These are phyloP conservation scores for Penicillium sp. DNA, from an alignment of 2,329 filamentous ascomycete genomes.

Conservation along the genomic window DNA sequence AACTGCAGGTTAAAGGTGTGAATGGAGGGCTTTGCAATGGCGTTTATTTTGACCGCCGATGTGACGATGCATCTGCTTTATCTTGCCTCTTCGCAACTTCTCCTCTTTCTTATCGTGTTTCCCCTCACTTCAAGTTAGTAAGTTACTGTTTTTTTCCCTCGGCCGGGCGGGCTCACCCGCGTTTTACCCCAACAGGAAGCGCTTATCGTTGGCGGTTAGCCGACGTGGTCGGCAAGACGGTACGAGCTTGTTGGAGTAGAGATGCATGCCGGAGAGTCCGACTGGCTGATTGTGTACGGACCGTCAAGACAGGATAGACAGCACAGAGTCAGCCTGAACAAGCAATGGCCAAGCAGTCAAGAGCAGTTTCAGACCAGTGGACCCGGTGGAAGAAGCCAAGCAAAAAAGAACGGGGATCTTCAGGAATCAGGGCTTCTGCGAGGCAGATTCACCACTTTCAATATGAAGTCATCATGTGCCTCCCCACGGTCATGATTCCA, in stretches of 20 bases:
- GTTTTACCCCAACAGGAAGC: constrained; percentile 17
- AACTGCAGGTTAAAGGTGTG: neutral
- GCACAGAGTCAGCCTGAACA: neutral
- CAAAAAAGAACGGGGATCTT: constrained; percentile 7
- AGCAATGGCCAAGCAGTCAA: neutral
- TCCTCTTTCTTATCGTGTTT: neutral
- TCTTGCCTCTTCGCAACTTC: constrained; percentile 6
- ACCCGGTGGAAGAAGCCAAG: constrained; percentile 12
- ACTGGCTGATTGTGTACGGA: neutral
- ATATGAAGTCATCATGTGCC: too few species aligned
- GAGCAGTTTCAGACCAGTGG: neutral
- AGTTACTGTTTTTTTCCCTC: constrained; percentile 1
- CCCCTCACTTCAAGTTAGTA: neutral
- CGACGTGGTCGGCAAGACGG: constrained; percentile 17
- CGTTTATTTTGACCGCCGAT: constrained; percentile 15
- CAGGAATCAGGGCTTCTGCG: neutral
- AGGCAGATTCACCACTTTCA: neutral
- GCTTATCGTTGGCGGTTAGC: constrained; percentile 8
- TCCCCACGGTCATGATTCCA: too few species aligned
- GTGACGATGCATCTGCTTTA: constrained; percentile 20
- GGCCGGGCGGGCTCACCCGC: constrained; percentile 20
- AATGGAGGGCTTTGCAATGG: neutral
- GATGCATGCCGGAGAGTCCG: too few species aligned
- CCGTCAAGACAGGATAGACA: neutral
- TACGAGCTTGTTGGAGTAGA: neutral